Evolutionary conservation across 345 rosid genomes (phyloP).

Genomic region (Diplotaxis tenuifolia): DNA sequence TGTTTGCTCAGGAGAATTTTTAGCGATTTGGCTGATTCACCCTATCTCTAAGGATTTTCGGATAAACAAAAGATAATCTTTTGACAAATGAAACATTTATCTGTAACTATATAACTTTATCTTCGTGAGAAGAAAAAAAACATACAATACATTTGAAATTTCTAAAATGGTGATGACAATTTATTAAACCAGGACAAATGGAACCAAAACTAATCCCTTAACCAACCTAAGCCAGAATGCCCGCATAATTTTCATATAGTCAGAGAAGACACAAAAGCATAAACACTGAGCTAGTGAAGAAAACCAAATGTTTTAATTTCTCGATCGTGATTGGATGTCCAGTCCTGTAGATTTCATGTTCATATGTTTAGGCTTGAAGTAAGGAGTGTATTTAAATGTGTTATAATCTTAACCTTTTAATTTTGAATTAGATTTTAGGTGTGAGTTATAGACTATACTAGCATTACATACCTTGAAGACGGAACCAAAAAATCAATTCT

Average conservation of each 20-base stretch:
- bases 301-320: too few species aligned
- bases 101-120: not conserved
- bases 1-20: not conserved
- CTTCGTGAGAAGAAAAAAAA: not conserved
- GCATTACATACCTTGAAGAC: too few species aligned
- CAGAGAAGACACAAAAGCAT: not conserved
- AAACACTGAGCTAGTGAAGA: not conserved
- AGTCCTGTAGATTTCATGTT: too few species aligned
- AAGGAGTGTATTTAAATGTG: too few species aligned
- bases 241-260: not conserved
- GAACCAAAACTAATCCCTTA: not conserved
- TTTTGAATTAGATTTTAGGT: too few species aligned
- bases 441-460: too few species aligned
- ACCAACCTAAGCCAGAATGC: not conserved
- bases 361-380: too few species aligned
- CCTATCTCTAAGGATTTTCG: not conserved
- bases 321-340: too few species aligned
- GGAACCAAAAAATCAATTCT: too few species aligned
- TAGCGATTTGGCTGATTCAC: not conserved
- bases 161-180: not conserved
- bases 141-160: not conserved
- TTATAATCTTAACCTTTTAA: too few species aligned
- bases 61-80: not conserved
- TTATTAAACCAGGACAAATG: not conserved
- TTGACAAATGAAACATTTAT: not conserved